Percentiles rank a stretch among this genome's conserved stretches.
Conservation (phyloP, 352 stramenopile genomes). For the Phytophthora nicotianae region DNA sequence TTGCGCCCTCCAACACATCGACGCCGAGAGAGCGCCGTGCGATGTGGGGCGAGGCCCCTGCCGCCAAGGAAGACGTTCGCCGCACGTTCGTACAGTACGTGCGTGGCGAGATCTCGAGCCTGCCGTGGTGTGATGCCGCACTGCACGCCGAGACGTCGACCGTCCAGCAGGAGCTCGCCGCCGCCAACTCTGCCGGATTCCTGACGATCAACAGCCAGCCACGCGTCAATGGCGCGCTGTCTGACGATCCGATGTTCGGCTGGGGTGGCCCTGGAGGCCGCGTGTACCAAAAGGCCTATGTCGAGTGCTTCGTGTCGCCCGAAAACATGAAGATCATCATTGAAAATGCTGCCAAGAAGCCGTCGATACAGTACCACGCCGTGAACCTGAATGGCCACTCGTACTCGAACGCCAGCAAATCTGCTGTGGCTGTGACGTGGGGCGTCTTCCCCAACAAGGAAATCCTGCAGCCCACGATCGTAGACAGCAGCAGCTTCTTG, state of each 20-base stretch:
- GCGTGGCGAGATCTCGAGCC: slow-evolving; percentile 93
- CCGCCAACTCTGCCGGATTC: slow-evolving; percentile 88
- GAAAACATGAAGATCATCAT: slow-evolving; percentile 93
- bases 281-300: slow-evolving; percentile 99
- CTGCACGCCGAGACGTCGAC: slow-evolving; percentile 94
- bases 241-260: slow-evolving; percentile 93
- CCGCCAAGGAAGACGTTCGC: slow-evolving; percentile 91
- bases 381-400: slow-evolving; percentile 90
- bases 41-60: slow-evolving; percentile 95
- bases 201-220: slow-evolving; percentile 97
- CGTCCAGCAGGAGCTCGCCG: slow-evolving; percentile 80
- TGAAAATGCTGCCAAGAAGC: slow-evolving; percentile 82
- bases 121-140: slow-evolving; percentile 97
- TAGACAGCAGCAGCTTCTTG: slow-evolving; percentile 97
- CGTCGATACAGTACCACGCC: slow-evolving; percentile 90
- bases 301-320: slow-evolving; percentile 98
- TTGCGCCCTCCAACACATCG: slow-evolving; percentile 76
- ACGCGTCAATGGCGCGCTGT: slow-evolving; percentile 91
- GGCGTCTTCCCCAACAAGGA: slow-evolving; percentile 97
- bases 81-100: slow-evolving; percentile 97
- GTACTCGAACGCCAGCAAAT: slow-evolving; percentile 90
- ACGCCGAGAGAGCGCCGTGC: slow-evolving; percentile 80
- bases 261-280: slow-evolving; percentile 95
- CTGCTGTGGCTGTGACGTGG: slow-evolving; percentile 97
- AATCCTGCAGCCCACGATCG: slow-evolving; percentile 97